These are phyloP conservation scores for Kurtzmaniella fragi DNA, from an alignment of 805 yeast species.

Conservation along the genomic window DNA sequence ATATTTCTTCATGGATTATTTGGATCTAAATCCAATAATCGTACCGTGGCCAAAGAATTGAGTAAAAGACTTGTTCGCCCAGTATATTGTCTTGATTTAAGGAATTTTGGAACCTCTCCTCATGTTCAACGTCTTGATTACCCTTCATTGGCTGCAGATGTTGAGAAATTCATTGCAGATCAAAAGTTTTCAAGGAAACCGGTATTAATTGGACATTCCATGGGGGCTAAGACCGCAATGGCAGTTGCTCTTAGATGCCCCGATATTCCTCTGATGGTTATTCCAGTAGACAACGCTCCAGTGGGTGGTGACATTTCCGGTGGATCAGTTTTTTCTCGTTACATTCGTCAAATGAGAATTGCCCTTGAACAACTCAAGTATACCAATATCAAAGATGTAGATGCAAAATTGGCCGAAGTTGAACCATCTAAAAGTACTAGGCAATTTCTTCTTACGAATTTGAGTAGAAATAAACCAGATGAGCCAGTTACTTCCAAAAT, in stretches of 20 bases:
- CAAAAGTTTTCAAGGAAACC: constrained; percentile 40
- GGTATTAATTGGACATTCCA: constrained; percentile 72
- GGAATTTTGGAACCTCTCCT: constrained; percentile 94
- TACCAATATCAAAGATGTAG: constrained; percentile 61
- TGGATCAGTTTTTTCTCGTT: constrained; percentile 56
- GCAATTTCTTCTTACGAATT: constrained; percentile 73
- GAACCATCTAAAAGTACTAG: constrained; percentile 59
- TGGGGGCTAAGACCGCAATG: constrained; percentile 97
- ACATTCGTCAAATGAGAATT: constrained; percentile 56
- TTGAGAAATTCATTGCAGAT: constrained; percentile 61
- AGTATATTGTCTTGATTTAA: constrained; percentile 66
- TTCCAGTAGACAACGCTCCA: constrained; percentile 90
- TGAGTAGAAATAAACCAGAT: constrained; percentile 39
- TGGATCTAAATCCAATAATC: constrained; percentile 77
- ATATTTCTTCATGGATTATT: constrained; percentile 84
- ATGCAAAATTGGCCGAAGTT: constrained; percentile 52
- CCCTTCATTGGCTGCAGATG: constrained; percentile 78
- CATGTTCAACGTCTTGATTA: constrained; percentile 69
- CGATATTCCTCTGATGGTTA: constrained; percentile 51
- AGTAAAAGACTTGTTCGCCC: constrained; percentile 46
- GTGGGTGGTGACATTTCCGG: constrained; percentile 51
- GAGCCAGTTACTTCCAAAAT: constrained; percentile 49
- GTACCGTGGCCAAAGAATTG: constrained; percentile 67
- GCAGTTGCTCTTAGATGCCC: constrained; percentile 71
- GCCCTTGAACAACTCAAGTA: constrained; percentile 47